phyloP scores from a whole-genome alignment of 2,329 filamentous ascomycete genomes.

The Calonectria pseudoturangicola region DNA sequence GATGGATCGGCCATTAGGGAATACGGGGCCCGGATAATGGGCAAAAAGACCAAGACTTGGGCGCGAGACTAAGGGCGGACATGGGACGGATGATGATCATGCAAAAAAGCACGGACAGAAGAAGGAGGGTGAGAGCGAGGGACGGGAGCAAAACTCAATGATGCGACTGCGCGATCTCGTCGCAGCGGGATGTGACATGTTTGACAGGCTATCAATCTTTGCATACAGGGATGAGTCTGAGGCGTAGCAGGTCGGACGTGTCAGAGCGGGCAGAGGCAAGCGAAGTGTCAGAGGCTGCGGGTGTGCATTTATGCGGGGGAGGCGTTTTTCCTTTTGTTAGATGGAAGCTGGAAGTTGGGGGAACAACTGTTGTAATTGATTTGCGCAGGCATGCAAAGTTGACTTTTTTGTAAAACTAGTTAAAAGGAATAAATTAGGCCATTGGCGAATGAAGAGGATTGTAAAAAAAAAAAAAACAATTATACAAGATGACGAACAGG shows the following conservation, averaged over 20 bases:
- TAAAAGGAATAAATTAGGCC: conserved; percentile 38
- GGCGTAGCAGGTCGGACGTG: conserved; percentile 34
- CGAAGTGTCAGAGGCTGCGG: conserved; percentile 36
- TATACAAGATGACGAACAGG: conserved; percentile 14
- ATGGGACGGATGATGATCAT: conserved; percentile 39
- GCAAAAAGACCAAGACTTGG: conserved; percentile 18
- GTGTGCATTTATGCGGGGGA: conserved; percentile 41
- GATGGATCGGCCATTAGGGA: conserved; percentile 24
- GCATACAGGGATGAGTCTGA: conserved; percentile 34
- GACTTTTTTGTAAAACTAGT: conserved; percentile 48
- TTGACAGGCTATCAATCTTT: conserved; percentile 28
- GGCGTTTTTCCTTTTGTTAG: conserved; percentile 48
- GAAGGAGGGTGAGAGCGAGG: conserved; percentile 31
- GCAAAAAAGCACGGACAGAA: conserved; percentile 45
- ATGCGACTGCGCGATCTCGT: conserved; percentile 41
- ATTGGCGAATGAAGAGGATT: conserved; percentile 20
- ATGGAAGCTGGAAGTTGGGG: conserved; percentile 33
- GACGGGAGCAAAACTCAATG: conserved; percentile 39
- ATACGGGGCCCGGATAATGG: conserved; percentile 29
- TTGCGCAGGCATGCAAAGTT: conserved; percentile 37
- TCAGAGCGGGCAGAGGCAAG: conserved; percentile 24
- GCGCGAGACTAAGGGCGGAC: conserved; percentile 38
- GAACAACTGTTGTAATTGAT: conserved; percentile 48
- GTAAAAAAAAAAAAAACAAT: neutral
- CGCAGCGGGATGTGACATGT: conserved; percentile 36